These are phyloP conservation scores for Nakaseomyces sp. DNA, from an alignment of 1,139 yeast genomes.

Conservation along the genomic window DNA sequence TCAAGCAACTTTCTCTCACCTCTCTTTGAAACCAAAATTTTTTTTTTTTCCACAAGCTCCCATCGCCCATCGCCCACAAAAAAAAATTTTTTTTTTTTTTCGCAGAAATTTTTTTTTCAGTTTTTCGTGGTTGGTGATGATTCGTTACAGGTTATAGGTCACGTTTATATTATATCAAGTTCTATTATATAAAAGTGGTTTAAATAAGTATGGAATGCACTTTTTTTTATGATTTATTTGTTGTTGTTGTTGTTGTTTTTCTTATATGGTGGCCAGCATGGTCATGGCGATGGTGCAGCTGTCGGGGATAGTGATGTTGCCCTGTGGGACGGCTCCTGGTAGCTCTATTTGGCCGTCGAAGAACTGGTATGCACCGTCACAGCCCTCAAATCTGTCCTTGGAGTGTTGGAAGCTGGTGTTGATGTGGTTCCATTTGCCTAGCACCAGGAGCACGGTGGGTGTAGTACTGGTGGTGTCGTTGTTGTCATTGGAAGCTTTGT, in stretches of 20 bases:
- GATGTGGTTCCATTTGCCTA: slow-evolving; percentile 57
- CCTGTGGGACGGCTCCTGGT: slow-evolving; percentile 44
- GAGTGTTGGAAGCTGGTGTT: slow-evolving; percentile 43
- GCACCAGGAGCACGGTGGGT: slow-evolving; percentile 43
- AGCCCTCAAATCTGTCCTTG: slow-evolving; percentile 42
- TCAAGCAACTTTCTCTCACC: no score
- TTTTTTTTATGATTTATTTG: no score
- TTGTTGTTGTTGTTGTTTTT: background rate
- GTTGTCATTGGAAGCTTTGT: no score
- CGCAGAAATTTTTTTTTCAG: background rate
- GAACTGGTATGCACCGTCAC: slow-evolving; percentile 48
- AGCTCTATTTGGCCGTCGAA: slow-evolving; percentile 57
- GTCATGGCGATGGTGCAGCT: slow-evolving; percentile 44
- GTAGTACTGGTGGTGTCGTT: background rate
- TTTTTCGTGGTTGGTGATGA: background rate
- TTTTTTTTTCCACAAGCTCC: background rate
- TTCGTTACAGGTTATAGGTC: background rate
- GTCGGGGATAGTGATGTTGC: slow-evolving; percentile 35
- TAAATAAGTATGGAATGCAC: background rate
- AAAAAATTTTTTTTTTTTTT: background rate
- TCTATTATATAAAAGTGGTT: background rate
- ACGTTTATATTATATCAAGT: no score
- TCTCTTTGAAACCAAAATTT: background rate
- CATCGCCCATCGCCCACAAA: slow-evolving; percentile 1
- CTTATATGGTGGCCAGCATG: slow-evolving; percentile 8